A percentile compares a stretch with the other conserved stretches of the same genome.
Conservation (phyloP, 306 rosid genomes). For the Cucumis melo region DNA sequence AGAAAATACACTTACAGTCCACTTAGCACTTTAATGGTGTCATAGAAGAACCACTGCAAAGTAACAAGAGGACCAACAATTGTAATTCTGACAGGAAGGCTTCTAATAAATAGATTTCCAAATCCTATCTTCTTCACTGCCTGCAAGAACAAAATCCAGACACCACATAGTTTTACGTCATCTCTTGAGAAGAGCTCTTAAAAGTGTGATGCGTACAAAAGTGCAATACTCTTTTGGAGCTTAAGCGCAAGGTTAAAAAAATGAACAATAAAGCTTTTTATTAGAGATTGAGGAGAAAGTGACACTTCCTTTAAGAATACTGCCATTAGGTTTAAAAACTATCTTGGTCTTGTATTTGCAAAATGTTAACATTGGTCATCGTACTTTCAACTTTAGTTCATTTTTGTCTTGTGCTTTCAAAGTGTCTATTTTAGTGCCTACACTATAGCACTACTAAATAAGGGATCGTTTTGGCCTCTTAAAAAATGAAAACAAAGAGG, state of each 20-base stretch:
- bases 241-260: not conserved
- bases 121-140: conserved; percentile 80
- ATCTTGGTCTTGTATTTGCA: too few species aligned
- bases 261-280: not conserved
- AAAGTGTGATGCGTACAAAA: not conserved
- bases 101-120: conserved; percentile 62
- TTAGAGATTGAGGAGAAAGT: not conserved
- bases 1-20: conserved; percentile 56
- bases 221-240: not conserved
- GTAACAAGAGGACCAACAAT: conserved; percentile 82
- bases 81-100: conserved; percentile 73
- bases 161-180: not conserved
- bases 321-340: not conserved
- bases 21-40: conserved; percentile 63
- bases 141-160: conserved; percentile 17
- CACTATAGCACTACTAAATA: too few species aligned
- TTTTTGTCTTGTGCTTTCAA: too few species aligned
- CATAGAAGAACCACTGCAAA: conserved; percentile 90
- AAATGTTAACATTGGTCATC: too few species aligned
- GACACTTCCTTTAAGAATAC: not conserved
- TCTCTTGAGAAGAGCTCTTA: not conserved
- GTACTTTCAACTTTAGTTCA: too few species aligned
- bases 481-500: too few species aligned
- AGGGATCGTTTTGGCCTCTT: too few species aligned
- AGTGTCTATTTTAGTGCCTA: too few species aligned